Evolutionary conservation across 768 basidiomycete genomes (phyloP).

Genomic region (Sarcomyxa edulis): DNA sequence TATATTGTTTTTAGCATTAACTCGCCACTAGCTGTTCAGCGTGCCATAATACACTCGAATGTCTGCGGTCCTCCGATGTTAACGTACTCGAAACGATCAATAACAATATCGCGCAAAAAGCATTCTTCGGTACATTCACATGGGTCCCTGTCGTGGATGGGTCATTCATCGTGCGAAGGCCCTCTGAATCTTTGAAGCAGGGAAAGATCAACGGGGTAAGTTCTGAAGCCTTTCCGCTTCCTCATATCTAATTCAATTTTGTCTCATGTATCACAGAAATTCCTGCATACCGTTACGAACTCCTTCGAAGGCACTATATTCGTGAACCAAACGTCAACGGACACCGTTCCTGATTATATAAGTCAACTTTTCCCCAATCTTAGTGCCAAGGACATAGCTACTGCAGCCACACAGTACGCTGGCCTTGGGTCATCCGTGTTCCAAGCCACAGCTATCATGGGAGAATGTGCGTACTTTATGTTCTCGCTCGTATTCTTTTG

Average conservation of each 20-base stretch:
- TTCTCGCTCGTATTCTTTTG: not conserved
- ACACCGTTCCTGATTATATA: conserved; percentile 15
- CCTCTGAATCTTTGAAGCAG: conserved; percentile 20
- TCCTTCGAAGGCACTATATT: conserved; percentile 25
- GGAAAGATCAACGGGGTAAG: conserved; percentile 27
- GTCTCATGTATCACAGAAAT: conserved; percentile 11
- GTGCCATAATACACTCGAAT: conserved; percentile 9
- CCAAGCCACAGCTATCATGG: conserved; percentile 17
- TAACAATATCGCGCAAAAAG: conserved; percentile 14
- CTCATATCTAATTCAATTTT: no score
- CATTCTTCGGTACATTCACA: conserved; percentile 24
- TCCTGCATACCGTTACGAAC: conserved; percentile 20
- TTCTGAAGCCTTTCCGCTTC: not conserved
- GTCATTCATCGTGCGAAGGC: conserved; percentile 24
- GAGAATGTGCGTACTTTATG: conserved; percentile 16
- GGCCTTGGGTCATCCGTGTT: conserved; percentile 11
- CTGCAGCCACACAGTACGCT: conserved; percentile 12
- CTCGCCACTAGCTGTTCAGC: conserved; percentile 14
- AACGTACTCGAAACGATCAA: conserved; percentile 20
- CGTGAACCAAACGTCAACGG: conserved; percentile 12
- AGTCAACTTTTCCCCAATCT: conserved; percentile 19
- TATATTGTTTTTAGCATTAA: not conserved
- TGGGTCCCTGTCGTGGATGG: conserved; percentile 32
- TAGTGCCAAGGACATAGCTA: conserved; percentile 5
- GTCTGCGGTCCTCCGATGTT: conserved; percentile 15